A percentile compares a stretch with the other conserved stretches of the same genome.
These are phyloP conservation scores for Cystofilobasidium bisporidii DNA, from an alignment of 768 basidiomycete species.

Conservation along the genomic window DNA sequence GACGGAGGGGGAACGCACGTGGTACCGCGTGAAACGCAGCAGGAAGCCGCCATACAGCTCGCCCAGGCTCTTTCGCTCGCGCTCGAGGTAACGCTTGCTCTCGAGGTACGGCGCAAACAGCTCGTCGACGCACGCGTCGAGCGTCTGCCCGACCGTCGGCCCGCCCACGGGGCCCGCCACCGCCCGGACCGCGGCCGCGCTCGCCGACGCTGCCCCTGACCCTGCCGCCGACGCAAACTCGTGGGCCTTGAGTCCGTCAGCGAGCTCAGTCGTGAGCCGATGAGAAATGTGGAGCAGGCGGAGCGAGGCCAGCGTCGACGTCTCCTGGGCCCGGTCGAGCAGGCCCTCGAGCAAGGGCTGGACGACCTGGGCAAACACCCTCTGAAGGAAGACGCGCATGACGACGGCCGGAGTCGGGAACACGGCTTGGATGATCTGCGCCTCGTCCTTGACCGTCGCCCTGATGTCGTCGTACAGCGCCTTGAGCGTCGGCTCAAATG, in stretches of 20 bases:
- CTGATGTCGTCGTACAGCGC: slow-evolving; percentile 80
- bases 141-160: slow-evolving; percentile 46
- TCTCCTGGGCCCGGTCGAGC: slow-evolving; percentile 58
- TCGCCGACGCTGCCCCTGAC: background rate
- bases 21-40: slow-evolving; percentile 69
- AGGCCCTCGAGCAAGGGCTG: slow-evolving; percentile 93
- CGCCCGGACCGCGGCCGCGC: background rate
- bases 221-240: slow-evolving; percentile 57
- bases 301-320: slow-evolving; percentile 82
- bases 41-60: slow-evolving; percentile 68
- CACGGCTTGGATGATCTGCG: slow-evolving; percentile 95
- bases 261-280: slow-evolving; percentile 60
- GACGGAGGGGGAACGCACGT: slow-evolving; percentile 49
- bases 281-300: slow-evolving; percentile 84
- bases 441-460: slow-evolving; percentile 83
- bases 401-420: slow-evolving; percentile 94
- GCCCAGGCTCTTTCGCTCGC: slow-evolving; percentile 72
- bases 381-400: slow-evolving; percentile 94
- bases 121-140: slow-evolving; percentile 94
- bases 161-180: no score
- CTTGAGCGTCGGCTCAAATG: slow-evolving; percentile 63
- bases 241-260: slow-evolving; percentile 85
- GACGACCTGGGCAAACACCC: slow-evolving; percentile 96
- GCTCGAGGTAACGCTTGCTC: slow-evolving; percentile 80
- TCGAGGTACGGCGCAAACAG: slow-evolving; percentile 90